Evolutionary conservation across 306 rosid species (phyloP), one percentile per base, ranked within the genome.

Genomic region (Vigna angularis): DNA sequence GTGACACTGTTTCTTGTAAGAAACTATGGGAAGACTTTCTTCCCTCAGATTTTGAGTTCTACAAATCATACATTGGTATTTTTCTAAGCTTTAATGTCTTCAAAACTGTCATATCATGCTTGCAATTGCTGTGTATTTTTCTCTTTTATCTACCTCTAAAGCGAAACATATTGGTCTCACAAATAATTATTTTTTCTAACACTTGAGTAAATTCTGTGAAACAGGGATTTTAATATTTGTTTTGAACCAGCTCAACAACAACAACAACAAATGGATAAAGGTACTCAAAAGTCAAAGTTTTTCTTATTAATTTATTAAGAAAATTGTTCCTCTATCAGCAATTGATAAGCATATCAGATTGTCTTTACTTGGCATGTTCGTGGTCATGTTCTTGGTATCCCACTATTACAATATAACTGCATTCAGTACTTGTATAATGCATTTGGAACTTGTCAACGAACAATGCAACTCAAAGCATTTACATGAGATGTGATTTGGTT

Each of bases 231-330:
- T 14, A 65, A 73, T 74, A 75, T 20, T 13, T 12, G 65, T 24
- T 22, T 26, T 44, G 9, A 55, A 47, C 53, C 70, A 79, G 70
- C 66, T 74, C 77, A 20, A 22, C 78, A 40, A 40, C 11, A 81
- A 40, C 11, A 81, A 57, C 11, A 81, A 57, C 17, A 72, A 57
- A 91, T 89, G 90, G 89, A 87, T 79, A 82, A 85, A 79, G 88
- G 90, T 91, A 82, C 28, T 59, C 55, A 63, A 59, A 53, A 79
- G 10, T 22, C 42, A 45, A 70, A 62, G 38, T 2, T 77, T 57
- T 30, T 64, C 47, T 75, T 18, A 1, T 30, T 55, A 26, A 17
- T 38, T 40, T 70, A 40, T 62, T n/a, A 22, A 7, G 58, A 12
- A 17, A 18, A 18, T 17, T 10, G 36, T 32, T 68, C 34, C 45